Percentiles rank a stretch among this genome's conserved stretches.
Evolutionary conservation across 352 stramenopile genomes (phyloP).

Genomic region (Aphanomyces invadans): DNA sequence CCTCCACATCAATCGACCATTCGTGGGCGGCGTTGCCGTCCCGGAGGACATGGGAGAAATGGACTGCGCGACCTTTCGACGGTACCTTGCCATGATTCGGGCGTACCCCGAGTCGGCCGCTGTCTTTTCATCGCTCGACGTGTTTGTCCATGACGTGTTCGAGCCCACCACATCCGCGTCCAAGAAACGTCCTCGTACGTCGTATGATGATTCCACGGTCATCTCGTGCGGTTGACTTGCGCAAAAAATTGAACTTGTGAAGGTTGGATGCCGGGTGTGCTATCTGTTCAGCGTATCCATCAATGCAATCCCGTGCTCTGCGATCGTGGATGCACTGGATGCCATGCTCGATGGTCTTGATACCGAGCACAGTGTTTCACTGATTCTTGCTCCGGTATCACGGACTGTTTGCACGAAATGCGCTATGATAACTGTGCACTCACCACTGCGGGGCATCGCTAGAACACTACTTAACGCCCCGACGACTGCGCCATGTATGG

Average conservation of each 20-base stretch:
- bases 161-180: background rate
- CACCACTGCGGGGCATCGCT: too few relatives aligned
- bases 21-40: slow-evolving; percentile 52
- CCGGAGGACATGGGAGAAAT: slow-evolving; percentile 68
- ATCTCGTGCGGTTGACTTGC: too few relatives aligned
- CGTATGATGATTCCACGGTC: background rate
- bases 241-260: too few relatives aligned
- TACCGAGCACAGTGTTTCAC: too few relatives aligned
- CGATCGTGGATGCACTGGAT: too few relatives aligned
- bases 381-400: too few relatives aligned
- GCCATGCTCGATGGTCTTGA: too few relatives aligned
- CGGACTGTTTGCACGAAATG: too few relatives aligned
- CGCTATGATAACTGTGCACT: too few relatives aligned
- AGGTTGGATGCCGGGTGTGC: too few relatives aligned
- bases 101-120: slow-evolving; percentile 67
- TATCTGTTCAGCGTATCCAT: too few relatives aligned
- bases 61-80: slow-evolving; percentile 57
- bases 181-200: background rate
- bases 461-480: slow-evolving; percentile 1
- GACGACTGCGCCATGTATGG: background rate
- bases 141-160: slow-evolving; percentile 50
- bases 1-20: slow-evolving; percentile 60
- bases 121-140: slow-evolving; percentile 59
- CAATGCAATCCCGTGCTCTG: too few relatives aligned
- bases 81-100: slow-evolving; percentile 65